Conservation (phyloP, 169 alveolate genomes). For the Plasmodium falciparum region DNA sequence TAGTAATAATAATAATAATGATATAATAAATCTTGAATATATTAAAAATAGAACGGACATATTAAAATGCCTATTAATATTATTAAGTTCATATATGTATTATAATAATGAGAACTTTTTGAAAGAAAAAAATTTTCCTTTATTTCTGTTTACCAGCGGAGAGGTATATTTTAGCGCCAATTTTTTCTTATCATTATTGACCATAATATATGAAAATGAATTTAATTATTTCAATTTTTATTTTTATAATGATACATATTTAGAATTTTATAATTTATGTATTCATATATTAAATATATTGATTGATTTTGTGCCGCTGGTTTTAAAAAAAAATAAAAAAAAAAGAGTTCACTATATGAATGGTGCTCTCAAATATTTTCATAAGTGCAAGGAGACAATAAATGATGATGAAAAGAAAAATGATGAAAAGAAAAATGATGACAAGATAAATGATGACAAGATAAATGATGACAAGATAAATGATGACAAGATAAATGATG, state of each 20-base stretch:
- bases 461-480: background rate
- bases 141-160: constrained; percentile 74
- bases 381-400: background rate
- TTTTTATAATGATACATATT: constrained; percentile 57
- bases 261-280: constrained; percentile 70
- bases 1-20: background rate
- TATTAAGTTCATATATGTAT: constrained; percentile 71
- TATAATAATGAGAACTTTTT: constrained; percentile 35
- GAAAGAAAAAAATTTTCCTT: constrained; percentile 57
- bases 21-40: constrained; percentile 22
- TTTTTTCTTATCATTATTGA: constrained; percentile 50
- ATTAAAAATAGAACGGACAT: constrained; percentile 54
- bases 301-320: constrained; percentile 59
- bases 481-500: background rate
- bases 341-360: constrained; percentile 58
- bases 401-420: background rate
- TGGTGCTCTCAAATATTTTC: constrained; percentile 19
- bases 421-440: background rate
- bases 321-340: constrained; percentile 9
- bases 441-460: background rate
- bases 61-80: constrained; percentile 61
- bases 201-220: constrained; percentile 64
- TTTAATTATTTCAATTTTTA: constrained; percentile 62
- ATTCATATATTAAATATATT: constrained; percentile 45
- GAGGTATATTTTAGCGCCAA: constrained; percentile 44